Percentiles rank a stretch among this genome's conserved stretches.
These are phyloP conservation scores for Hibiscus trionum DNA, from an alignment of 345 rosid species.

Conservation along the genomic window DNA sequence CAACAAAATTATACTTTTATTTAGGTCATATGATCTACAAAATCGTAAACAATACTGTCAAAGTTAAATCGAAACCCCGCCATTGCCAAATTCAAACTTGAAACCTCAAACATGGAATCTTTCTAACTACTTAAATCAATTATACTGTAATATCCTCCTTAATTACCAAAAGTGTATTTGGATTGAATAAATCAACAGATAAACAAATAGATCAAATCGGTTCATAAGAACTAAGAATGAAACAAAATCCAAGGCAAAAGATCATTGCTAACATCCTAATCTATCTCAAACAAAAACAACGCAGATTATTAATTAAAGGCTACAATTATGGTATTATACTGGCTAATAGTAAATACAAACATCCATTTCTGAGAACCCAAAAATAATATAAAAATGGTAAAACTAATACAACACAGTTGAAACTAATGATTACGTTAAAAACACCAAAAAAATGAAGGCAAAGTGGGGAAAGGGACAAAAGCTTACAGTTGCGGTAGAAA, in stretches of 20 bases:
- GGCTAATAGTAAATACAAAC: not conserved
- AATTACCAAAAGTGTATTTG: not conserved
- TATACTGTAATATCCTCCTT: not conserved
- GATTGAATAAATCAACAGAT: not conserved
- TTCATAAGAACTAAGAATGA: not conserved
- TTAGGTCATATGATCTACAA: not conserved
- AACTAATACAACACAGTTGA: not conserved
- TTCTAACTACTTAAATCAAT: not conserved
- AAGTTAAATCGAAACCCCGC: not conserved
- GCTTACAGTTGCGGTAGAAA: conserved; percentile 35
- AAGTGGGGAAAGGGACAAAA: not conserved
- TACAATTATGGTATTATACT: not conserved
- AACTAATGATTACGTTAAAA: not conserved
- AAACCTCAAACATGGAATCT: not conserved
- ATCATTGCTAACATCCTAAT: not conserved
- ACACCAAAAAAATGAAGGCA: not conserved
- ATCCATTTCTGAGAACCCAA: not conserved
- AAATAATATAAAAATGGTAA: not conserved
- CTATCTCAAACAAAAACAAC: not conserved
- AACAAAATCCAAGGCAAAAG: not conserved
- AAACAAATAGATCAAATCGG: not conserved
- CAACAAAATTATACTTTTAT: not conserved
- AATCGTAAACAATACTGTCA: too few relatives aligned
- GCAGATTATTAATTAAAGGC: not conserved
- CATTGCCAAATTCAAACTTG: not conserved